Evolutionary conservation across 1,284 basidiomycete species (phyloP), one percentile per base, ranked within the genome.

Genomic region (Melampsora americana): DNA sequence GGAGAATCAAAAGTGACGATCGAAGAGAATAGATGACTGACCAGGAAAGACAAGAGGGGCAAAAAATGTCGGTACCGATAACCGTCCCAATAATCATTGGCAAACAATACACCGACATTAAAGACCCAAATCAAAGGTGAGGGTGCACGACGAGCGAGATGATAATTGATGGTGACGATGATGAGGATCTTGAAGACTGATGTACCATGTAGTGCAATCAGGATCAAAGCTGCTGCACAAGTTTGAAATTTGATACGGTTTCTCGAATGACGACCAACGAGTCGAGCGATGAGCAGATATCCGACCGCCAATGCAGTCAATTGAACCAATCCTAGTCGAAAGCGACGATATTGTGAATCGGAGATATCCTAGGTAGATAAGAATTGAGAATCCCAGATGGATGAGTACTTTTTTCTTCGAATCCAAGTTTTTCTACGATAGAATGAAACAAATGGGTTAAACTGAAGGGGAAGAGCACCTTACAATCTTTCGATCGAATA

Each of bases 201-300:
- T n/a, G 88, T 83, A 35, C 96, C 96, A 82, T 98, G 95, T n/a
- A 99, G 84, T 1, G 87, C 88, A 23, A 89, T 77, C 56, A 96
- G 85, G 84, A 93, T 89, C 66, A 89, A 78, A n/a, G 88, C 69
- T 2, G 91, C 89, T 79, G 90, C 90, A 7, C 79, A 18, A 1
- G 82, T 77, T 12, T 87, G 81, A 79, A 89, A 86, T 14, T 78
- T 30, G 6, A 68, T 28, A 23, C 62, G 32, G 9, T 30, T 39
- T 32, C 23, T 11, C 16, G 71, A 68, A 86, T 84, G 11, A 53
- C 48, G 26, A 61, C 26, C 66, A 74, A 53, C 66, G 16, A 6
- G 42, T 14, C n/a, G 64, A 32, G 18, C 77, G 44, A 4, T 71
- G 65, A 50, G 59, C 35, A 83, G 75, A 73, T 83, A 84, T 12